Conservation (phyloP, 176 grass and related monocot genomes). For the Juncus effusus region DNA sequence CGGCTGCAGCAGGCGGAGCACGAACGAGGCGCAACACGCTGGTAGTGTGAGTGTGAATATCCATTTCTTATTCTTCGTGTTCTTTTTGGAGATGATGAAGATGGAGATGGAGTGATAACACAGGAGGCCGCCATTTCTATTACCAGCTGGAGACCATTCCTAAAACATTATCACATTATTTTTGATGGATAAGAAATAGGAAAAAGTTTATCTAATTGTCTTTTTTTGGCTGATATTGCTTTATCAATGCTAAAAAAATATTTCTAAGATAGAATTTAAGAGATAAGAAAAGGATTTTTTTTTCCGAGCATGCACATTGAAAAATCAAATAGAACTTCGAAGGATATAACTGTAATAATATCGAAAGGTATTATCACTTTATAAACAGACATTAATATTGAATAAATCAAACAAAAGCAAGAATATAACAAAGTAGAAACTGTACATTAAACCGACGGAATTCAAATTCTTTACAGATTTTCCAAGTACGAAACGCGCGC, state of each 20-base stretch:
- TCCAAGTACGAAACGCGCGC: background rate
- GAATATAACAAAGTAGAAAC: conserved; percentile 3
- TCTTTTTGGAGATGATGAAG: conserved; percentile 1
- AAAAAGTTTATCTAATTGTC: no score
- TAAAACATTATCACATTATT: no score
- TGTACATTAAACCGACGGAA: conserved; percentile 15
- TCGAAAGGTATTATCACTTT: no score
- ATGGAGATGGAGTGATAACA: background rate
- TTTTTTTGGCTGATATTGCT: no score
- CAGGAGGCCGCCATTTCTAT: conserved; percentile 15
- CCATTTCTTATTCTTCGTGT: background rate
- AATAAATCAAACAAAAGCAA: background rate
- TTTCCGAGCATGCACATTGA: no score
- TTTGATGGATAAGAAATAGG: no score
- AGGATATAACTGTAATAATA: no score
- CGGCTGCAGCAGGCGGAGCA: background rate
- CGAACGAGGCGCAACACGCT: background rate
- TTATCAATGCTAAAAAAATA: no score
- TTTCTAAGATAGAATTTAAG: no score
- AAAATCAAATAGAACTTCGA: no score
- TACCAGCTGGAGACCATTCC: background rate
- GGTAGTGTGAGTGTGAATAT: background rate
- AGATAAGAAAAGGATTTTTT: no score
- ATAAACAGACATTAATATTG: no score
- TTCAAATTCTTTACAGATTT: conserved; percentile 22